These are phyloP conservation scores for Suhomyces pyralidae DNA, from an alignment of 805 yeast genomes.

Conservation along the genomic window DNA sequence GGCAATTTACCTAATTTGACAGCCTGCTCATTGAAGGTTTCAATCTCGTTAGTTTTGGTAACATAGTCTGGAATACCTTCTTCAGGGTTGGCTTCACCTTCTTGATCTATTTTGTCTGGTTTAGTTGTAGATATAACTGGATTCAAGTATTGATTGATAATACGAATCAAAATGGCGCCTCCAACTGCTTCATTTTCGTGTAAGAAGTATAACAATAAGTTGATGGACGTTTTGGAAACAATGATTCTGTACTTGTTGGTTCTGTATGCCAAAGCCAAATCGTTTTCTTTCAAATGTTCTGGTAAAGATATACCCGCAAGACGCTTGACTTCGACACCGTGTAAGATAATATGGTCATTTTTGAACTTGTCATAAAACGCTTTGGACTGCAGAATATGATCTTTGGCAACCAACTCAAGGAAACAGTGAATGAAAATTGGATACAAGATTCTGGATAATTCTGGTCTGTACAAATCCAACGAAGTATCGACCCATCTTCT, in stretches of 20 bases:
- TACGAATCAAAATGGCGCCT: conserved; percentile 80
- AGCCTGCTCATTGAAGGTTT: conserved; percentile 63
- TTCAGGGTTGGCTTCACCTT: conserved; percentile 48
- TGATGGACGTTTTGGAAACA: conserved; percentile 81
- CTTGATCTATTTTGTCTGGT: conserved; percentile 40
- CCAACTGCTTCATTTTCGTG: conserved; percentile 93
- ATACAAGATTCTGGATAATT: conserved; percentile 75
- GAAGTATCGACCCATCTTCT: conserved; percentile 90
- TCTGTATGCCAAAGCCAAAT: conserved; percentile 71
- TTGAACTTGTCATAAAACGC: conserved; percentile 72
- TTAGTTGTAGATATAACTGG: conserved; percentile 43
- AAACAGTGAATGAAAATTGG: conserved; percentile 93
- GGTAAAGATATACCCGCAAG: conserved; percentile 72
- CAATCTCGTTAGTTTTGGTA: conserved; percentile 46
- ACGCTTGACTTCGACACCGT: conserved; percentile 71
- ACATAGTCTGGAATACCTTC: conserved; percentile 52
- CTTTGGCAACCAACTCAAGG: conserved; percentile 70
- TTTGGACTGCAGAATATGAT: conserved; percentile 60
- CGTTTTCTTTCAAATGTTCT: conserved; percentile 81
- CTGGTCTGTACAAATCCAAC: conserved; percentile 86
- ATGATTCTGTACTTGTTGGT: conserved; percentile 69
- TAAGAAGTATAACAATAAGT: conserved; percentile 76
- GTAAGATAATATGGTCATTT: conserved; percentile 69
- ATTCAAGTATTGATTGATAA: conserved; percentile 79
- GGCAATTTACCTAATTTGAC: conserved; percentile 85